Percentiles rank a stretch among this genome's conserved stretches.
phyloP scores from a whole-genome alignment of 352 stramenopile genomes.

The Pythium sp. region DNA sequence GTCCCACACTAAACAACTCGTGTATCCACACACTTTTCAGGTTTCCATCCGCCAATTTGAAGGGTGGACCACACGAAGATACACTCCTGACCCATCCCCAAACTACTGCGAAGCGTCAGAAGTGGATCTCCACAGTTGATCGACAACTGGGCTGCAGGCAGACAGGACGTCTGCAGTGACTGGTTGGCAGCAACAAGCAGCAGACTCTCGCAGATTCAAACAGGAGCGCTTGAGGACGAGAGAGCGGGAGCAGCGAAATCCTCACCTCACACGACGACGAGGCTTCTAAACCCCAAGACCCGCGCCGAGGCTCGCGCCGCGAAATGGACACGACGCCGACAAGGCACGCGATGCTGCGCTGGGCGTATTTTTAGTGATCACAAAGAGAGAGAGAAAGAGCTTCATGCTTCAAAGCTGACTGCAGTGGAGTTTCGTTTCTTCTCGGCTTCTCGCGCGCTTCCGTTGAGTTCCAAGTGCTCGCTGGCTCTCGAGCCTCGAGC shows the following conservation, averaged over 20 bases:
- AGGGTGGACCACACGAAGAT: constrained; percentile 12
- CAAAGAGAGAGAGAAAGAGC: neutral
- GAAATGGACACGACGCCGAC: constrained; percentile 8
- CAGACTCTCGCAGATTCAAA: neutral
- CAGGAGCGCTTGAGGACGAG: neutral
- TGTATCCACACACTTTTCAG: neutral
- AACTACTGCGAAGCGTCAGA: constrained; percentile 1
- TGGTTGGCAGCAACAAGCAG: neutral
- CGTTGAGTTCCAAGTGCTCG: neutral
- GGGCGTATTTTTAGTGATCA: neutral
- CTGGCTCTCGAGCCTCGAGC: neutral
- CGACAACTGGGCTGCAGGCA: neutral
- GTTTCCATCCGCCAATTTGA: neutral
- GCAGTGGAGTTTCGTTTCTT: constrained; percentile 8
- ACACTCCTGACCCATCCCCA: neutral
- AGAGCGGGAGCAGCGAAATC: constrained; percentile 2
- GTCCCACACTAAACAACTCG: neutral
- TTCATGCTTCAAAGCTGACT: neutral
- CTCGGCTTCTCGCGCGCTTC: constrained; percentile 1
- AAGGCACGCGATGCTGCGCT: neutral
- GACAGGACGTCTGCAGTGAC: neutral
- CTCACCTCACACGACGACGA: neutral
- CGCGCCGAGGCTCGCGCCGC: neutral
- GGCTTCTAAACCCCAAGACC: neutral
- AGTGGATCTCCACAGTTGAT: neutral